These are phyloP conservation scores for Antitrichia curtipendula DNA, from an alignment of 225 moss, liverwort and hornwort genomes.

Conservation along the genomic window DNA sequence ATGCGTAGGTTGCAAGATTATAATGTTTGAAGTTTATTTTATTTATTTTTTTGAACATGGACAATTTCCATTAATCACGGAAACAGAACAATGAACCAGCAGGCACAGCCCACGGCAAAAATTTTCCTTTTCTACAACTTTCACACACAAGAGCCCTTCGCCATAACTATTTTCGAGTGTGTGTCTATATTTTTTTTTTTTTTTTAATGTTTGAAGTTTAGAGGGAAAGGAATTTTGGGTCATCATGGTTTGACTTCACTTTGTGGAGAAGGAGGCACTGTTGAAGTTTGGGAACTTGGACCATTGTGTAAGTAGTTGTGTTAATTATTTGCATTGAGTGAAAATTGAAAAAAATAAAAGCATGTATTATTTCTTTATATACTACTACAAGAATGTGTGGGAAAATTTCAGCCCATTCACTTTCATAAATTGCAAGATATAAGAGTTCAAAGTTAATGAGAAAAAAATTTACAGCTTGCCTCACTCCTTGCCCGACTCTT, in stretches of 20 bases:
- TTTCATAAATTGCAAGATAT: neutral
- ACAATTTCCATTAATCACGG: too few relatives aligned
- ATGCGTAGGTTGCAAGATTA: accelerated
- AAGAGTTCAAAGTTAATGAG: neutral
- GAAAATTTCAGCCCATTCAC: neutral
- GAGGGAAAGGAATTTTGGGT: neutral
- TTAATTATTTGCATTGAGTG: neutral
- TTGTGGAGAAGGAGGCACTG: neutral
- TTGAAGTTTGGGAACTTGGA: accelerated
- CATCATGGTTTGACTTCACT: neutral
- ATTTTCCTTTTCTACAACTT: too few relatives aligned
- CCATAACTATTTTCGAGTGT: too few relatives aligned
- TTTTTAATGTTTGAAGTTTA: neutral
- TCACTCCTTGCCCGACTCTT: neutral
- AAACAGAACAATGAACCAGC: too few relatives aligned
- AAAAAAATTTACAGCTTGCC: neutral
- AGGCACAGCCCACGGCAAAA: too few relatives aligned
- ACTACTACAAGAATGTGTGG: neutral
- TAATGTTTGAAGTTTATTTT: neutral
- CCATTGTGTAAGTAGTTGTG: neutral
- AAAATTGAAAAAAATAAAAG: neutral
- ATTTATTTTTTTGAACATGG: too few relatives aligned
- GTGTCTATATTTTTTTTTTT: too few relatives aligned
- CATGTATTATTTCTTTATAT: neutral
- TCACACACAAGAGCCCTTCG: too few relatives aligned